Evolutionary conservation across 2,329 filamentous ascomycete species (phyloP), one percentile per base, ranked within the genome.

Genomic region (Ceratocystis cubensis): DNA sequence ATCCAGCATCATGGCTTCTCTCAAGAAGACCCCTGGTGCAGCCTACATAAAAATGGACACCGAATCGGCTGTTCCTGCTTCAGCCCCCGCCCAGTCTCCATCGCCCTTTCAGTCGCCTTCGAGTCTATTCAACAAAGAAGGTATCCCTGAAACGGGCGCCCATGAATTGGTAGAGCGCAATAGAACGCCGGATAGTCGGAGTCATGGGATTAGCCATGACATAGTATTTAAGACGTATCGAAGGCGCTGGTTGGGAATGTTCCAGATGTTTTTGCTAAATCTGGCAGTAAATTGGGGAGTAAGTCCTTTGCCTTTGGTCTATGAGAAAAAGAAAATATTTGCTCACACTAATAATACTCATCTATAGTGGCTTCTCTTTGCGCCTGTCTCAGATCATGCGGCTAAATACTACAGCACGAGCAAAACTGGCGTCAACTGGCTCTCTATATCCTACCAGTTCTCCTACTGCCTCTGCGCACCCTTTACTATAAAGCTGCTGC

Each of bases 231-330:
- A 75, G 65, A 78, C 77, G 10, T 97, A 97, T 74, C 93, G 88
- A 76, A 83, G 91, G 72, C 83, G 94, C 57, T 99, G 91, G 86
- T 89, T 96, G 74, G 94, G 94, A 0, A 79, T 99, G 64, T 77
- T 83, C 25, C 89, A 96, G 75, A 77, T 97, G 73, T 88, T 91
- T 5, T 76, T 97, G 72, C 79, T 97, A 76, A 99, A 97, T 74
- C 87, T 96, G 66, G 84, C 97, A 69, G 88, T 96, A 53, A 95
- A 89, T 73, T 97, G 93, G 93, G 91, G 95, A 83, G 90, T 94
- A 82, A 81, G 90, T 28, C 3, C 28, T 22, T 46, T 50, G n/a
- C 17, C 22, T 6, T 33, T 30, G 13, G 3, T 57, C 6, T 17
- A 44, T 8, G 6, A n/a, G 17, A 37, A 30, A n/a, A 33, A 48